These are phyloP conservation scores for Poronia punctata DNA, from an alignment of 495 filamentous ascomycete species.

Conservation along the genomic window DNA sequence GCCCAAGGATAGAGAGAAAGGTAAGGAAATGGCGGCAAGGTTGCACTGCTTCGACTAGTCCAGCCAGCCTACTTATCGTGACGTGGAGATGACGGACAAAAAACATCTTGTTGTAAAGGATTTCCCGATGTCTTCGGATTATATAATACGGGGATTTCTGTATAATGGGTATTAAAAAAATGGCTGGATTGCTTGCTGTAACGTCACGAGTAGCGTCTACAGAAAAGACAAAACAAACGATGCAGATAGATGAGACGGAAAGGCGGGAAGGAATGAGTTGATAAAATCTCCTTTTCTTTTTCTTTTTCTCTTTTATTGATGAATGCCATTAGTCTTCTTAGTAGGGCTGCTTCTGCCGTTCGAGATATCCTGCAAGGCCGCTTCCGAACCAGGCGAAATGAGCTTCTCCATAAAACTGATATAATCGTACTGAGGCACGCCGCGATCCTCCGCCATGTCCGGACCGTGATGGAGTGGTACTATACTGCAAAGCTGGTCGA, in stretches of 20 bases:
- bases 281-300: no score
- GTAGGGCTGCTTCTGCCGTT: slow-evolving; percentile 27
- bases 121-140: background rate
- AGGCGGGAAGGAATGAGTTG: background rate
- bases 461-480: slow-evolving; percentile 78
- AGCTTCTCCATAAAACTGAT: slow-evolving; percentile 86
- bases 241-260: background rate
- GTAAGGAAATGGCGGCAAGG: no score
- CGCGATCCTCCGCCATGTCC: slow-evolving; percentile 69
- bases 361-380: slow-evolving; percentile 21
- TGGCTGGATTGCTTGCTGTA: no score
- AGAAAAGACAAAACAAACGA: no score
- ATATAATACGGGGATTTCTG: background rate
- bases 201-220: no score
- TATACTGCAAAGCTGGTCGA: slow-evolving; percentile 80
- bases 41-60: background rate
- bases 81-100: background rate
- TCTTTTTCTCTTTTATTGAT: slow-evolving; percentile 3
- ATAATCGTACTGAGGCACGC: slow-evolving; percentile 80
- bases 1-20: no score
- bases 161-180: background rate
- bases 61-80: background rate
- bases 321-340: slow-evolving; percentile 24
- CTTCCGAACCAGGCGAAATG: slow-evolving; percentile 27
- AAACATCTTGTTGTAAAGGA: background rate